A percentile compares a stretch with the other conserved stretches of the same genome.
These are phyloP conservation scores for Fusarium agapanthi DNA, from an alignment of 2,329 filamentous ascomycete genomes.

Conservation along the genomic window DNA sequence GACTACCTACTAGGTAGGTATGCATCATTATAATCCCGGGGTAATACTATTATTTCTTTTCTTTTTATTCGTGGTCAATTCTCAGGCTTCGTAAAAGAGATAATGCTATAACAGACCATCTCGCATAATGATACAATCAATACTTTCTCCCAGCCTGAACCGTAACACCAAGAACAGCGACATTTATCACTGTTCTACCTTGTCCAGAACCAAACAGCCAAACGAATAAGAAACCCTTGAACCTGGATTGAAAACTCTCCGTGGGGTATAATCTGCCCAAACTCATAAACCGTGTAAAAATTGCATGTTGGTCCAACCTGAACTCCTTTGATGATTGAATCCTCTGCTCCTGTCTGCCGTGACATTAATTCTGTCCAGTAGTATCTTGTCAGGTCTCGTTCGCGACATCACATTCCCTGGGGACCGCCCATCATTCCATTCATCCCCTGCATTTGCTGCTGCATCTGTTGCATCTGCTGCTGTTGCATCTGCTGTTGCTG, in stretches of 20 bases:
- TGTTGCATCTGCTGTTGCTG: conserved; percentile 38
- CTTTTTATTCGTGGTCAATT: background rate
- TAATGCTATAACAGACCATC: background rate
- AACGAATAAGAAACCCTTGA: conserved; percentile 23
- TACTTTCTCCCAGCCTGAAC: conserved; percentile 6
- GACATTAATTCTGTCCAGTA: conserved; percentile 11
- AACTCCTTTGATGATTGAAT: conserved; percentile 32
- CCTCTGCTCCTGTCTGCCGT: conserved; percentile 9
- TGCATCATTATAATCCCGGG: background rate
- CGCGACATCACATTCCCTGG: conserved; percentile 54
- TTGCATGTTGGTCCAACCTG: conserved; percentile 13
- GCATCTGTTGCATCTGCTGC: conserved; percentile 39
- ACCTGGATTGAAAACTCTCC: conserved; percentile 40
- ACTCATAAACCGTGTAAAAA: conserved; percentile 24
- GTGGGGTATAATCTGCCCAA: conserved; percentile 46
- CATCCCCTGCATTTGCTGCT: conserved; percentile 40
- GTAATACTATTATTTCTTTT: background rate
- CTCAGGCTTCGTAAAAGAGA: background rate
- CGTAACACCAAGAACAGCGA: conserved; percentile 31
- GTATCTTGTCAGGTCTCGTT: background rate
- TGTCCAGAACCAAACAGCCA: conserved; percentile 14
- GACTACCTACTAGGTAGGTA: too few relatives aligned
- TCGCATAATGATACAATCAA: conserved; percentile 12
- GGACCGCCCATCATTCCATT: conserved; percentile 62
- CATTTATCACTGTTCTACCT: conserved; percentile 16